Percentiles rank a stretch among this genome's conserved stretches.
Evolutionary conservation across 2,329 filamentous ascomycete species (phyloP).

Genomic region (Saccharata proteae): DNA sequence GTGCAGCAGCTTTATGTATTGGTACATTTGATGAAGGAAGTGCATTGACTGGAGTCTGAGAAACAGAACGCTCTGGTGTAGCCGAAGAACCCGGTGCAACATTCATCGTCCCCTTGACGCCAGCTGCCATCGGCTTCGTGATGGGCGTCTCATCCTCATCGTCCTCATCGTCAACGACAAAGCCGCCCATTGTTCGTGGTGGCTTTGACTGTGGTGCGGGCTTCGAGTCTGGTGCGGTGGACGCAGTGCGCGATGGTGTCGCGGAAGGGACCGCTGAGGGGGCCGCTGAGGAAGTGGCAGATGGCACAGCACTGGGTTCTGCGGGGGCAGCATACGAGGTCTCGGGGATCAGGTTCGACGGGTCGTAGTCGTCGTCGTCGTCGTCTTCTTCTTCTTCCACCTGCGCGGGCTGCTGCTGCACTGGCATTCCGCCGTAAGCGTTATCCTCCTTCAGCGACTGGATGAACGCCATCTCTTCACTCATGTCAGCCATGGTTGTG

Average conservation of each 20-base stretch:
- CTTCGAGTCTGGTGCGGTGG: slow-evolving; percentile 13
- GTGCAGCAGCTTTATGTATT: slow-evolving; percentile 45
- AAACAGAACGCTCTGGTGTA: slow-evolving; percentile 41
- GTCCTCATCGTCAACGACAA: slow-evolving; percentile 51
- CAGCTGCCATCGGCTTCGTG: slow-evolving; percentile 37
- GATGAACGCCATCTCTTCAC: slow-evolving; percentile 42
- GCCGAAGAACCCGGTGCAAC: slow-evolving; percentile 35
- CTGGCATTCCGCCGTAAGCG: no score
- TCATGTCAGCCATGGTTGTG: slow-evolving; percentile 37
- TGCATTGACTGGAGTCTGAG: slow-evolving; percentile 44
- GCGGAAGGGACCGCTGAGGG: slow-evolving; percentile 14
- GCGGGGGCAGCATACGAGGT: slow-evolving; percentile 20
- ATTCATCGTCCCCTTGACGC: slow-evolving; percentile 36
- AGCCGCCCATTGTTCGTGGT: slow-evolving; percentile 46
- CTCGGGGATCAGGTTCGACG: slow-evolving; percentile 16
- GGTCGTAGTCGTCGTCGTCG: slow-evolving; percentile 30
- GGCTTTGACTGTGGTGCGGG: slow-evolving; percentile 23
- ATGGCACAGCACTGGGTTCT: slow-evolving; percentile 9
- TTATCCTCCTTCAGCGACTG: slow-evolving; percentile 30
- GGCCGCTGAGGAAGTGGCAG: slow-evolving; percentile 13
- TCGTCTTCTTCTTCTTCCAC: slow-evolving; percentile 19
- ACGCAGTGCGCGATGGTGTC: slow-evolving; percentile 9
- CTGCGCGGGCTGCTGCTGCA: slow-evolving; percentile 7
- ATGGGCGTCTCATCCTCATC: slow-evolving; percentile 39
- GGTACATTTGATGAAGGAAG: slow-evolving; percentile 46